Conservation (phyloP, 2,329 filamentous ascomycete species). For the Metarhizium humberi region DNA sequence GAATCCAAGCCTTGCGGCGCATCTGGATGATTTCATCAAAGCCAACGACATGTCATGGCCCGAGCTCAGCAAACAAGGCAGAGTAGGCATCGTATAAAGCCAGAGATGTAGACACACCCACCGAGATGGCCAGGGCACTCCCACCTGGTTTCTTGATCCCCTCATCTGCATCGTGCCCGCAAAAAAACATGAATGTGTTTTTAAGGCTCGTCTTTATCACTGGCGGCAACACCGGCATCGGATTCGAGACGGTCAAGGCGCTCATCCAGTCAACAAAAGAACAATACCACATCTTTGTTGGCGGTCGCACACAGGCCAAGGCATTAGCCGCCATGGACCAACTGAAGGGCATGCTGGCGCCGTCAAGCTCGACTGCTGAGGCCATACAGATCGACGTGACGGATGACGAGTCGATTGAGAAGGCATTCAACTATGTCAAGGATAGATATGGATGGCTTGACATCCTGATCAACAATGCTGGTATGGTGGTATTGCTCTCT, state of each 20-base stretch:
- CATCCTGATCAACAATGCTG: conserved; percentile 48
- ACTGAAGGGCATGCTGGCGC: conserved; percentile 27
- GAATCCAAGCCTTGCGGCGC: no score
- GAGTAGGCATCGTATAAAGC: no score
- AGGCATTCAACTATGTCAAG: conserved; percentile 32
- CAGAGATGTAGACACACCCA: no score
- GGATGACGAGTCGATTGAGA: conserved; percentile 41
- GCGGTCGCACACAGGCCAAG: conserved; percentile 33
- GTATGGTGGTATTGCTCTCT: conserved; percentile 15
- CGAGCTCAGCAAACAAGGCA: no score
- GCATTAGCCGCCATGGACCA: conserved; percentile 39
- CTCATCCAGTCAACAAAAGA: conserved; percentile 32
- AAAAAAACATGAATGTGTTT: not conserved
- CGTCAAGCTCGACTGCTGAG: conserved; percentile 31
- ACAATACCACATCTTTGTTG: conserved; percentile 47
- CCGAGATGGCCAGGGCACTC: no score
- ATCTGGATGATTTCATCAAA: no score
- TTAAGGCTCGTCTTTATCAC: conserved; percentile 44
- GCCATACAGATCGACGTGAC: conserved; percentile 43
- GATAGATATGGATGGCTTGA: conserved; percentile 37
- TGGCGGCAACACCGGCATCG: conserved; percentile 53
- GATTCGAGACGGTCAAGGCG: conserved; percentile 47
- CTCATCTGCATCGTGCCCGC: no score
- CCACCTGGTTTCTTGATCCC: no score
- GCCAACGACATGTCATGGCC: no score